These are phyloP conservation scores for Aspergillus conjunctus DNA, from an alignment of 495 filamentous ascomycete species.

Conservation along the genomic window DNA sequence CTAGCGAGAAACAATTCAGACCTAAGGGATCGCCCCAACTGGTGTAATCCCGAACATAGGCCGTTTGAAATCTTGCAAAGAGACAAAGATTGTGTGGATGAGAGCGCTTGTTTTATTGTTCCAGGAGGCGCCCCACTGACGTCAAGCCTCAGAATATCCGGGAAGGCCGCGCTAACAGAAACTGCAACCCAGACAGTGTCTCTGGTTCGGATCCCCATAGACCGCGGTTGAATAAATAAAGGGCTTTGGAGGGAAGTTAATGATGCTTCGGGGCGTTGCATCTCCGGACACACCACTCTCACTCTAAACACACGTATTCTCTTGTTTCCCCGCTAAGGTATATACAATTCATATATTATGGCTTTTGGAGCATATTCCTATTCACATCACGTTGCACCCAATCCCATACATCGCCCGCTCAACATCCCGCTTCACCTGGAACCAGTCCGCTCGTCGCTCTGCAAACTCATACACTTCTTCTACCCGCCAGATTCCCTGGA, in stretches of 20 bases:
- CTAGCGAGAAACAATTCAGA: not conserved
- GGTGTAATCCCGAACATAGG: constrained; percentile 5
- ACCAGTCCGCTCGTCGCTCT: constrained; percentile 93
- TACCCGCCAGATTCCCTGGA: constrained; percentile 86
- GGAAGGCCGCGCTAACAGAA: not conserved
- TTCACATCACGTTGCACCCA: constrained; percentile 85
- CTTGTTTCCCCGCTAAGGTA: constrained; percentile 5
- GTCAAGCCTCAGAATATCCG: constrained; percentile 28
- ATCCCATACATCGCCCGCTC: constrained; percentile 98
- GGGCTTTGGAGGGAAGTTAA: too few species aligned
- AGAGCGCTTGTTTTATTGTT: constrained; percentile 26
- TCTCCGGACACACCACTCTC: not conserved
- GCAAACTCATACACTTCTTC: constrained; percentile 99
- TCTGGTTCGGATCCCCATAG: not conserved
- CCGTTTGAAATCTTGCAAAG: constrained; percentile 2
- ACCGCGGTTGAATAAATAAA: too few species aligned
- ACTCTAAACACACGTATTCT: constrained; percentile 14
- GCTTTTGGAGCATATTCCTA: constrained; percentile 17
- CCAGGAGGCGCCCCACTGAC: constrained; percentile 38
- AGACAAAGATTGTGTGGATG: constrained; percentile 13
- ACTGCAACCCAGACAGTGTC: not conserved
- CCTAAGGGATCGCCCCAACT: not conserved
- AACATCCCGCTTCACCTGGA: constrained; percentile 77
- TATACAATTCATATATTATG: constrained; percentile 28
- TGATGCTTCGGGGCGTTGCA: not conserved